Base-by-base conservation (phyloP, 352 stramenopile genomes). In the Globisporangium yorkense region DNA sequence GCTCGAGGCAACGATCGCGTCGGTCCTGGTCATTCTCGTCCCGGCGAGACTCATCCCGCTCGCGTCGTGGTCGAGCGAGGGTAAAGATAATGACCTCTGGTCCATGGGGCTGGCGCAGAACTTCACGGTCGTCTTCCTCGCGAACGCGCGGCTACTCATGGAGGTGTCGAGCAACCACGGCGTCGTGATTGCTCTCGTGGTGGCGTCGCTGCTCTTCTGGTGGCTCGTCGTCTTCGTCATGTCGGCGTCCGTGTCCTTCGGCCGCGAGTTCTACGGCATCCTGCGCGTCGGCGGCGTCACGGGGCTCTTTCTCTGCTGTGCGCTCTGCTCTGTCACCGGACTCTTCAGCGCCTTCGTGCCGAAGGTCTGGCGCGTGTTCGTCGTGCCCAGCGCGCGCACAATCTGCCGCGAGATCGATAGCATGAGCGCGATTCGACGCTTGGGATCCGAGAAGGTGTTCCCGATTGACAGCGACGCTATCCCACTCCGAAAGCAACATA, bases 21-120 rank as follows among this genome's bases (percentile, higher is more conserved):
- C 79, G 5, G 59, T 74, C 2, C 24, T 87, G 20, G 75, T 89
- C 56, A 60, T 83, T 5, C 33, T 87, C 15, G 59, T 86, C 2
- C 76, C 75, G 3, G 63, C 64, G 0, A 66, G 72, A 37, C 57
- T 86, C 2, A 56, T 83, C 27, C 71, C 68, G 0, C 56, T 84
- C 3, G 79, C 66, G 0, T 57, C 79, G 3, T 81, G 75, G 72
- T 79, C 76, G 0, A 55, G 58, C 13, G 57, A 65, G 4, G 76
- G 79, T 13, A 74, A 74, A 33, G 79, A 89, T 65, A 84, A 87
- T 55, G 81, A 88, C 16, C 57, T 88, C 12, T 86, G 78, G 77
- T 73, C 80, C 10, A 68, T 89, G 31, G 75, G 81, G 0, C 67
- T 89, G 31, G 68, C 75, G 1, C 82, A 90, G 59, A 88, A 89